A percentile compares a stretch with the other conserved stretches of the same genome.
Conservation (phyloP, 2,329 filamentous ascomycete genomes). For the Diaporthe velutina region DNA sequence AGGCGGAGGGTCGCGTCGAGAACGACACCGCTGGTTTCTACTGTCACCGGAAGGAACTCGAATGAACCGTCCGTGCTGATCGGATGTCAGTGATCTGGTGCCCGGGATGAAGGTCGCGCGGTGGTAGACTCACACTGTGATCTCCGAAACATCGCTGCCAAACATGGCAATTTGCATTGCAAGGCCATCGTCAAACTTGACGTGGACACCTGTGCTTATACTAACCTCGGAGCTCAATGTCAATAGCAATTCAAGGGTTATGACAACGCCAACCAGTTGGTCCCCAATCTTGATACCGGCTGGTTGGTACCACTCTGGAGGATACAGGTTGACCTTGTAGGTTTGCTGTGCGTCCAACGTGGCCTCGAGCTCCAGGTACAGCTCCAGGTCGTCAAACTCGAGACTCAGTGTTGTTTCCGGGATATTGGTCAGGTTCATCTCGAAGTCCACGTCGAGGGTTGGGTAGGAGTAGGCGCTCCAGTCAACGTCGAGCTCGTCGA, state of each 20-base stretch:
- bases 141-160: constrained; percentile 58
- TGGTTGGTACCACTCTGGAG: constrained; percentile 54
- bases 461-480: constrained; percentile 51
- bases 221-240: constrained; percentile 59
- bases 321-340: constrained; percentile 63
- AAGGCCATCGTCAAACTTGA: constrained; percentile 65
- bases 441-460: constrained; percentile 56
- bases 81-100: not conserved
- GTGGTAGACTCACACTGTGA: constrained; percentile 60
- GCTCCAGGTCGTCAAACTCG: constrained; percentile 63
- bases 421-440: constrained; percentile 58
- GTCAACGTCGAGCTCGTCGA: constrained; percentile 46
- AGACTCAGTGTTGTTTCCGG: constrained; percentile 59
- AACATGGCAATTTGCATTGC: constrained; percentile 64
- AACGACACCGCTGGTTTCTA: constrained; percentile 56
- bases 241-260: constrained; percentile 65
- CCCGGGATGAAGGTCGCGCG: not conserved
- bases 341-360: constrained; percentile 55
- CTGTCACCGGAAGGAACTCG: constrained; percentile 67
- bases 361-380: constrained; percentile 63
- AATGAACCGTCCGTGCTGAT: constrained; percentile 64
- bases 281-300: constrained; percentile 57
- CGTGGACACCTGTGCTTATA: constrained; percentile 67
- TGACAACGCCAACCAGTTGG: constrained; percentile 60
- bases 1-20: constrained; percentile 63